phyloP scores from a whole-genome alignment of 495 filamentous ascomycete genomes.

The Neurospora tetrasperma region DNA sequence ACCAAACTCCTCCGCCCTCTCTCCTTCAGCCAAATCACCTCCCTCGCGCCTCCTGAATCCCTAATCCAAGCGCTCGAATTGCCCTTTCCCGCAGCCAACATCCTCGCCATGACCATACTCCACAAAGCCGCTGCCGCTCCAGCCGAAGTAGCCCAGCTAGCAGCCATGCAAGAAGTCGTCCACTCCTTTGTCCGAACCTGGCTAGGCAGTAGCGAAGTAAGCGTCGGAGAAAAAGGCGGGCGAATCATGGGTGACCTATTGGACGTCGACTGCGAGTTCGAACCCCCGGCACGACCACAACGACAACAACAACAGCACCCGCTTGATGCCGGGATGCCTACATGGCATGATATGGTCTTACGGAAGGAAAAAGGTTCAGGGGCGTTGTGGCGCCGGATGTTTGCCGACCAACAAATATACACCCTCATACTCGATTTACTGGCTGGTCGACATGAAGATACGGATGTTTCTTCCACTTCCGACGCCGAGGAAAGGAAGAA shows the following conservation, averaged over 20 bases:
- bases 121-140: conserved; percentile 54
- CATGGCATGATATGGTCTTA: conserved; percentile 20
- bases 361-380: conserved; percentile 47
- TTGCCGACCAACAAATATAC: conserved; percentile 58
- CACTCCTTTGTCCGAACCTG: conserved; percentile 54
- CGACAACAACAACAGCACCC: not conserved
- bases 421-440: conserved; percentile 51
- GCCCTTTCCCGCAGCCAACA: conserved; percentile 54
- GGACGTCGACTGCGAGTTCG: conserved; percentile 51
- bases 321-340: not conserved
- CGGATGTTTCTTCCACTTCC: conserved; percentile 4
- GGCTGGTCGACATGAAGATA: conserved; percentile 35
- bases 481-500: not conserved
- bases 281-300: conserved; percentile 30
- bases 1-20: conserved; percentile 44
- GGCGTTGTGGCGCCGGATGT: conserved; percentile 61
- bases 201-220: conserved; percentile 60
- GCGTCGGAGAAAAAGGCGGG: conserved; percentile 60
- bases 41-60: conserved; percentile 42
- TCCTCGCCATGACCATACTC: conserved; percentile 59
- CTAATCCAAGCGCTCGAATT: conserved; percentile 47
- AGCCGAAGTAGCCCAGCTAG: conserved; percentile 58
- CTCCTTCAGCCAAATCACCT: conserved; percentile 39
- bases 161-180: conserved; percentile 52
- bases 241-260: conserved; percentile 60